Conservation (phyloP, 257 asterid genomes). For the Euphrasia confusa region DNA sequence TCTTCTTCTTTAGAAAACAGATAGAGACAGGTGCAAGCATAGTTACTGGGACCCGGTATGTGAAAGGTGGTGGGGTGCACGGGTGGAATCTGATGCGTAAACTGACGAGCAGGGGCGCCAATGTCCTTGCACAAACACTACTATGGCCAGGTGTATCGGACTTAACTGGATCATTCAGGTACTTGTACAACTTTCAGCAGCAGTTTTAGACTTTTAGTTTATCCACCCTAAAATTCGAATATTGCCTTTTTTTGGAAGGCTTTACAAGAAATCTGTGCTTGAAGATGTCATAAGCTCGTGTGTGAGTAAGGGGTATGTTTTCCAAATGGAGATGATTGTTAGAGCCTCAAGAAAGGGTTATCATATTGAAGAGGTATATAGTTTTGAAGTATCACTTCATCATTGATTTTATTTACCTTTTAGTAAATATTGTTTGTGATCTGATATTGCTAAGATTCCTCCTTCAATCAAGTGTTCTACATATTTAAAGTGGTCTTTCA, state of each 20-base stretch:
- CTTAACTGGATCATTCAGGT: slow-evolving; percentile 98
- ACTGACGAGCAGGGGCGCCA: slow-evolving; percentile 97
- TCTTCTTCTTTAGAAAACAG: slow-evolving; percentile 64
- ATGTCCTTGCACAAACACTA: slow-evolving; percentile 92
- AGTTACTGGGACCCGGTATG: slow-evolving; percentile 95
- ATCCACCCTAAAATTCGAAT: not conserved
- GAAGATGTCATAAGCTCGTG: slow-evolving; percentile 90
- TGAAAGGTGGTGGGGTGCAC: slow-evolving; percentile 87
- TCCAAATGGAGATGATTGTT: slow-evolving; percentile 99
- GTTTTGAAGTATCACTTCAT: not conserved
- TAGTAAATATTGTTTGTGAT: not conserved
- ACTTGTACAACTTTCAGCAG: slow-evolving; percentile 17
- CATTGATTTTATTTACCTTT: not conserved
- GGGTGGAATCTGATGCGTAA: slow-evolving; percentile 99
- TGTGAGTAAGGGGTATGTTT: slow-evolving; percentile 96
- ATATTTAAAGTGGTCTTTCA: slow-evolving; percentile 11
- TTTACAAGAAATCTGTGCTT: slow-evolving; percentile 77
- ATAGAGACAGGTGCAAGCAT: slow-evolving; percentile 88
- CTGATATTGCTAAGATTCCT: not conserved
- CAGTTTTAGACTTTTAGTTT: slow-evolving; percentile 1
- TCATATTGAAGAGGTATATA: slow-evolving; percentile 78
- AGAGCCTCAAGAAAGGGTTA: slow-evolving; percentile 91
- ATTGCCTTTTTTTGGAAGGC: slow-evolving; percentile 42
- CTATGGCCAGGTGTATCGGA: slow-evolving; percentile 99
- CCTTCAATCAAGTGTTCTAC: not conserved